Conservation (phyloP, 2,329 filamentous ascomycete species). For the Calcarisporium arbuscula region DNA sequence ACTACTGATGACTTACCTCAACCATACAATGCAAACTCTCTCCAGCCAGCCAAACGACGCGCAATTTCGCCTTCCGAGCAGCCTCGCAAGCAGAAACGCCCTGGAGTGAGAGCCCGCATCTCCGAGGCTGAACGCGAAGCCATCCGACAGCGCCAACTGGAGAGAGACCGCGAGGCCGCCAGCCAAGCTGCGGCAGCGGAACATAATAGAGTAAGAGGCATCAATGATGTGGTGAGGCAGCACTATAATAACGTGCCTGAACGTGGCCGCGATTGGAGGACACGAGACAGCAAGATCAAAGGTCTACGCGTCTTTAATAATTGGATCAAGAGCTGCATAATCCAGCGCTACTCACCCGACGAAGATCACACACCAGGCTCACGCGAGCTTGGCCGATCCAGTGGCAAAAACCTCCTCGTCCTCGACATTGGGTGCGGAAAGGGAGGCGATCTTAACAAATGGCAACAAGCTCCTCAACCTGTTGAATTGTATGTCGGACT, state of each 20-base stretch:
- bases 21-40: constrained; percentile 52
- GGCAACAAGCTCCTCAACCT: constrained; percentile 86
- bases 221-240: constrained; percentile 79
- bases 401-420: constrained; percentile 63
- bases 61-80: constrained; percentile 47
- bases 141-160: constrained; percentile 55
- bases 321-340: constrained; percentile 96
- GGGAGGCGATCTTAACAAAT: constrained; percentile 90
- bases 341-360: constrained; percentile 88
- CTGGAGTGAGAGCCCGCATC: constrained; percentile 60
- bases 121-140: constrained; percentile 61
- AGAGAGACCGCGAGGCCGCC: constrained; percentile 43
- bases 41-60: constrained; percentile 54
- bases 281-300: constrained; percentile 91
- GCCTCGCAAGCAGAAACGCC: constrained; percentile 63
- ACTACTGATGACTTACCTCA: constrained; percentile 44
- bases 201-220: constrained; percentile 41
- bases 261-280: constrained; percentile 88
- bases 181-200: constrained; percentile 29
- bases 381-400: constrained; percentile 43
- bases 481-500: constrained; percentile 92
- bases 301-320: constrained; percentile 94
- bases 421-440: constrained; percentile 96
- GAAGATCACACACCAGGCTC: constrained; percentile 64
- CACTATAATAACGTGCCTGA: constrained; percentile 97